These are phyloP conservation scores for Colletotrichum euphorbiae DNA, from an alignment of 2,329 filamentous ascomycete species.

Conservation along the genomic window DNA sequence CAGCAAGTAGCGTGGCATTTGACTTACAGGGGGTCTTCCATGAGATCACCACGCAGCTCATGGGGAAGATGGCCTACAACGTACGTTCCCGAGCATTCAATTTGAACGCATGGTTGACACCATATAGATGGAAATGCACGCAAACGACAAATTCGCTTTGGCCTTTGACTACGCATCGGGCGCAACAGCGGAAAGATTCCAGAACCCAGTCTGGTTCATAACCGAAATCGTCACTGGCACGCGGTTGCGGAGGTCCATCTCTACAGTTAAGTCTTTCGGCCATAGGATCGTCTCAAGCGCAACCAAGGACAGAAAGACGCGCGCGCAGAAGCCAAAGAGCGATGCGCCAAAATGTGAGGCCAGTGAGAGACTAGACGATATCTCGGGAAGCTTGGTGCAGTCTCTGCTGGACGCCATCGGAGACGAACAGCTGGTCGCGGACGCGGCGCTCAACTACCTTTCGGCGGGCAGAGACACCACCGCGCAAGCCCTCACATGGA, in stretches of 20 bases:
- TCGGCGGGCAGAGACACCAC: slow-evolving; percentile 74
- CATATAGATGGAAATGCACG: slow-evolving; percentile 72
- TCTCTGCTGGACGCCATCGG: slow-evolving; percentile 68
- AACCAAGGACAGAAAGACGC: slow-evolving; percentile 51
- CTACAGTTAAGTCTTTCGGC: slow-evolving; percentile 66
- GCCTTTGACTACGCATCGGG: slow-evolving; percentile 74
- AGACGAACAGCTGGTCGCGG: slow-evolving; percentile 68
- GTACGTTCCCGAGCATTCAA: slow-evolving; percentile 44
- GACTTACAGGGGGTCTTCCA: slow-evolving; percentile 72
- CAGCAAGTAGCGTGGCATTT: slow-evolving; percentile 48
- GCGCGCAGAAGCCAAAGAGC: not conserved
- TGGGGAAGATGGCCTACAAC: slow-evolving; percentile 77
- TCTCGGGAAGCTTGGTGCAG: slow-evolving; percentile 69
- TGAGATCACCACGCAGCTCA: slow-evolving; percentile 73
- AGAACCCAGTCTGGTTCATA: slow-evolving; percentile 72
- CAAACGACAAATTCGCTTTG: slow-evolving; percentile 68
- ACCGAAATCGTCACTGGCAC: slow-evolving; percentile 66
- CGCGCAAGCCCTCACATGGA: slow-evolving; percentile 74
- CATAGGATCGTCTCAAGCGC: slow-evolving; percentile 67
- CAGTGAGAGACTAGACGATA: slow-evolving; percentile 49
- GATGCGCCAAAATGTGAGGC: not conserved
- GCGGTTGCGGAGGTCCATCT: slow-evolving; percentile 61
- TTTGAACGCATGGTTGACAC: not conserved
- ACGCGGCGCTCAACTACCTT: slow-evolving; percentile 74
- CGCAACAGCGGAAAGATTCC: slow-evolving; percentile 70